A percentile compares a stretch with the other conserved stretches of the same genome.
Conservation (phyloP, 2,329 filamentous ascomycete species). For the Neofusicoccum parvum region DNA sequence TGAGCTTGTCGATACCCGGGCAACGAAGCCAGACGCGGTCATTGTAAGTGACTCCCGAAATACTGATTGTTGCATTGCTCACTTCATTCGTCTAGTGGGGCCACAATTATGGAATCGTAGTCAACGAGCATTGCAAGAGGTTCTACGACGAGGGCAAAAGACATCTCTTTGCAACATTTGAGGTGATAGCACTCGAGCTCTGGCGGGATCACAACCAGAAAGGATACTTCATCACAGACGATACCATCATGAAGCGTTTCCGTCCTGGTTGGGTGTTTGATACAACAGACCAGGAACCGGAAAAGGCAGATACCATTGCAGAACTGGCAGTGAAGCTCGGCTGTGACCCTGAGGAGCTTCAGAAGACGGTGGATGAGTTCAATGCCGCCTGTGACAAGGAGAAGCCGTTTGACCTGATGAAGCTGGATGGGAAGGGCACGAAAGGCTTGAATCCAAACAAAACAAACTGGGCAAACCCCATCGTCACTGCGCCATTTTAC, state of each 20-base stretch:
- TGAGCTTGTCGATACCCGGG: constrained; percentile 46
- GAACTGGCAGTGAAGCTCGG: constrained; percentile 44
- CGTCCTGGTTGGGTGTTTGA: constrained; percentile 48
- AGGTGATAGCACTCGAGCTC: constrained; percentile 45
- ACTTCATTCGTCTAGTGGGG: constrained; percentile 31
- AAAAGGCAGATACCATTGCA: constrained; percentile 43
- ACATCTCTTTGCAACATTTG: constrained; percentile 48
- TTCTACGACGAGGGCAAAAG: constrained; percentile 43
- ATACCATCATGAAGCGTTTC: constrained; percentile 46
- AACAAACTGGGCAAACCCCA: constrained; percentile 46
- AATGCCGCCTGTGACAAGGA: constrained; percentile 42
- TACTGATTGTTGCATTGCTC: not conserved
- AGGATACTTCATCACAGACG: constrained; percentile 46
- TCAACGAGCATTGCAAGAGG: constrained; percentile 44
- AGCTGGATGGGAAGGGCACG: constrained; percentile 45
- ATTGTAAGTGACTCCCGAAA: constrained; percentile 24
- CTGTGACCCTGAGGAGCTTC: constrained; percentile 38
- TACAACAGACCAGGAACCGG: constrained; percentile 45
- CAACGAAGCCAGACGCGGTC: constrained; percentile 45
- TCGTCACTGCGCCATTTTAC: constrained; percentile 41
- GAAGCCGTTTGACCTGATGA: constrained; percentile 45
- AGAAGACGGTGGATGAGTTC: constrained; percentile 44
- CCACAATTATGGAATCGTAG: constrained; percentile 49
- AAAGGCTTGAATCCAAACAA: constrained; percentile 41
- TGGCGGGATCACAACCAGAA: constrained; percentile 46